phyloP scores from a whole-genome alignment of 2,329 filamentous ascomycete genomes.

The Aspergillus sp. region DNA sequence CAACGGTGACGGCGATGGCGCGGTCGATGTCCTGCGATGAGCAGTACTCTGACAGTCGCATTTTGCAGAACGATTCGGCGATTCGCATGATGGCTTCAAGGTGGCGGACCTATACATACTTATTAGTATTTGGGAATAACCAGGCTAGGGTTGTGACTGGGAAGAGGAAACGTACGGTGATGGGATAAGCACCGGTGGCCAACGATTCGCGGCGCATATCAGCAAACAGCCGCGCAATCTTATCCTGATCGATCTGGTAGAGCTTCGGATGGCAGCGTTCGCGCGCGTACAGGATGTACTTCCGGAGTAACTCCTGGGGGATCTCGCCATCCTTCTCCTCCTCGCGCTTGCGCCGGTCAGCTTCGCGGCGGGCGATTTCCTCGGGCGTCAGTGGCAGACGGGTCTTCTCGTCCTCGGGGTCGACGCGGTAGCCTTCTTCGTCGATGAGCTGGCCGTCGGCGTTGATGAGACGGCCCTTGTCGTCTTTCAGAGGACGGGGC shows the following conservation, averaged over 20 bases:
- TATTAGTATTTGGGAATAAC: slow-evolving; percentile 2
- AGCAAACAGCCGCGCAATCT: slow-evolving; percentile 84
- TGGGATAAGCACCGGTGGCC: slow-evolving; percentile 92
- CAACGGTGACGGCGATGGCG: slow-evolving; percentile 91
- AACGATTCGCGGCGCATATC: slow-evolving; percentile 92
- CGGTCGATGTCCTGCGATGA: slow-evolving; percentile 85
- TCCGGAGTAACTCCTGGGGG: slow-evolving; percentile 79
- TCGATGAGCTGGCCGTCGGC: slow-evolving; percentile 50
- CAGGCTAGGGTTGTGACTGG: not conserved
- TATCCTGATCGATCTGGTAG: slow-evolving; percentile 96
- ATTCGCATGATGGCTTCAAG: slow-evolving; percentile 96
- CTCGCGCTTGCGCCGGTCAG: slow-evolving; percentile 37
- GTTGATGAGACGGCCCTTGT: slow-evolving; percentile 37
- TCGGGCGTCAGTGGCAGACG: slow-evolving; percentile 38
- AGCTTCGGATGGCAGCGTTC: slow-evolving; percentile 86
- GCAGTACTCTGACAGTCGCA: slow-evolving; percentile 96
- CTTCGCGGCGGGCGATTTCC: slow-evolving; percentile 32
- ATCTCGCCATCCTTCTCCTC: slow-evolving; percentile 61
- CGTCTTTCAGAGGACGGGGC: slow-evolving; percentile 43
- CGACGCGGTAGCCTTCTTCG: slow-evolving; percentile 47
- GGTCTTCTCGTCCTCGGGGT: slow-evolving; percentile 41
- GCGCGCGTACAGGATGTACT: slow-evolving; percentile 93
- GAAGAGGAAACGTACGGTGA: slow-evolving; percentile 62
- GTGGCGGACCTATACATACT: slow-evolving; percentile 67
- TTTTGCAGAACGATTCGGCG: slow-evolving; percentile 88